Evolutionary conservation across 345 rosid species (phyloP), one percentile per base, ranked within the genome.

Genomic region (Rhizophora apiculata): DNA sequence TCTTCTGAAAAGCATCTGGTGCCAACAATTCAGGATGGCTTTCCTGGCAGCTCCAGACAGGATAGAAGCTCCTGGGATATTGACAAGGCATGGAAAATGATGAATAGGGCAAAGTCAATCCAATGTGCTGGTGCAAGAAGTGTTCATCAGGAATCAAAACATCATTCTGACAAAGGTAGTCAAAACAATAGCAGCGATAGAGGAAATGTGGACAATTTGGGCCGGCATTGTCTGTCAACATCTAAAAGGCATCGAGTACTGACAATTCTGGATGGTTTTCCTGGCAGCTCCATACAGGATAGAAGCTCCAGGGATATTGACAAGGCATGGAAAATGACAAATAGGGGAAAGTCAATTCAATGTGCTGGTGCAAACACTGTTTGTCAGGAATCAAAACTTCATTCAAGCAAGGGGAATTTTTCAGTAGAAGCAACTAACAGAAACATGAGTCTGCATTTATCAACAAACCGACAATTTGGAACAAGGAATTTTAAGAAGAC

Each of bases 291-390:
- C 53, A 34, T 24, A 29, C 69, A 71, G 18, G 31, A 62, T 20
- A 62, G 68, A 70, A 63, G 63, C 8, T 64, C 72, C 21, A 7
- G 56, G n/a, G 80, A 80, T 74, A 63, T 79, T 61, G 56, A 77
- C 51, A 83, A 82, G 72, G 93, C 90, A 34, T 86, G 90, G 90
- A 84, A 84, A 82, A 86, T 86, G 88, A 71, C 83, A 88, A 74
- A 77, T 62, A 71, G 65, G 56, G 88, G 88, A 10, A 84, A 79
- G 77, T 77, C 78, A n/a, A 67, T 62, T 32, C 76, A 72, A 36
- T n/a, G 51, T 32, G 75, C 70, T 21, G 29, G 21, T 68, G 52
- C 22, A 61, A 68, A 31, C 20, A 59, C 57, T 56, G 64, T 62
- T 56, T 53, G 15, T 24, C 63, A 26, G 55, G 59, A 24, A 26